Base-by-base conservation (phyloP, 208 protist genomes). In the Tritrichomonas musculus region DNA sequence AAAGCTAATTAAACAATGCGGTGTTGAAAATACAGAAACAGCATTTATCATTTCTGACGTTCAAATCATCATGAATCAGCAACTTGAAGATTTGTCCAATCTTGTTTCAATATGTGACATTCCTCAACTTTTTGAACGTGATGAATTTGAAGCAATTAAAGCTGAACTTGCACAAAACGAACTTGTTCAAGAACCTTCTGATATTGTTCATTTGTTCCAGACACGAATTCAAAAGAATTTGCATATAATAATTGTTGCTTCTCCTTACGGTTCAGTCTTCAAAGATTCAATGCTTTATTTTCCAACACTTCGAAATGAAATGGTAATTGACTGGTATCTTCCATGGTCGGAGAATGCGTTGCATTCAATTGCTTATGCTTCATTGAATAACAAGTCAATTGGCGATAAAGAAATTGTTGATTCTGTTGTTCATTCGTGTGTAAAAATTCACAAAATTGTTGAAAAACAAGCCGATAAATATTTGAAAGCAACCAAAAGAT, bases 291-390 rank as follows among this genome's bases (percentile, higher is more conserved):
- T 99, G 65, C 96, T 98, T 17, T 98, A 98, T 96, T 99, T 98
- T 95, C 98, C 98, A 0, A 96, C 97, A 49, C 94, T 99, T 1
- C 97, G 99, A 55, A 98, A 97, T 93, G 98, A 97, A 96, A 98
- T 97, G 2, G 98, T 97, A 44, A 99, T 99, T 94, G 98, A 99
- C 95, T 99, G 98, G 98, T 99, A 99, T 95, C 94, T 96, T 66
- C 97, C 97, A 92, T 99, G 98, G 98, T 98, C 98, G 36, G 96
- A 96, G 57, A 97, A 98, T 92, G 98, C 98, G 77, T 96, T 99
- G 39, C 96, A 97, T 92, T 98, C 99, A 95, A 96, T 98, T 44
- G 96, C 96, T 14, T 95, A 95, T 44, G 95, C 96, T 60, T 97
- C 97, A 94, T 93, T 96, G 25, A 94, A 94, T 49, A 97, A 99